Percentiles rank a stretch among this genome's conserved stretches.
These are phyloP conservation scores for Phyllosticta capitalensis DNA, from an alignment of 2,329 filamentous ascomycete species.

Conservation along the genomic window DNA sequence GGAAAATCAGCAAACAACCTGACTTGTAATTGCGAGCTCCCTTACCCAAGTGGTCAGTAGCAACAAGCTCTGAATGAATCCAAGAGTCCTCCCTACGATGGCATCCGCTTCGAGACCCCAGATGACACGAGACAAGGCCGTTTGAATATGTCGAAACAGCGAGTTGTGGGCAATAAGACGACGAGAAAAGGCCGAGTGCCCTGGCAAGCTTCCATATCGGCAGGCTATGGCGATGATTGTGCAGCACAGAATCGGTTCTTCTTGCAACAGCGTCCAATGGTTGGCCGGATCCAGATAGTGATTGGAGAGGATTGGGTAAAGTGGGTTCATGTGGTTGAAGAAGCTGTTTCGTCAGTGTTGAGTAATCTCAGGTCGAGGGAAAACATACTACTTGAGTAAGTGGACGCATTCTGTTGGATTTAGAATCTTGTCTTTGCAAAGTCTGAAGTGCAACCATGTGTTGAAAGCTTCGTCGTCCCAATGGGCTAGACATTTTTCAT, in stretches of 20 bases:
- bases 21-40: no score
- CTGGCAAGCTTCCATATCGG: conserved; percentile 1
- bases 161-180: background rate
- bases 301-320: conserved; percentile 4
- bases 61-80: conserved; percentile 6
- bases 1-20: background rate
- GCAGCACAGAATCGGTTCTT: conserved; percentile 4
- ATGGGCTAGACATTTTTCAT: background rate
- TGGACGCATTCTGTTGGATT: conserved; percentile 3
- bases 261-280: conserved; percentile 1
- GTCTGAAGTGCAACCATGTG: conserved; percentile 6
- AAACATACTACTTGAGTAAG: conserved; percentile 3
- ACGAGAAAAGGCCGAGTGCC: background rate
- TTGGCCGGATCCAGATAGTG: conserved; percentile 5
- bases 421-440: conserved; percentile 4
- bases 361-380: background rate
- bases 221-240: conserved; percentile 2
- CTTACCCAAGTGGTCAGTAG: conserved; percentile 1
- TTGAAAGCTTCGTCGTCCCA: conserved; percentile 1
- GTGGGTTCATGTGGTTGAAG: conserved; percentile 1
- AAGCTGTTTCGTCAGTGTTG: background rate
- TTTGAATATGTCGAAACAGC: conserved; percentile 5
- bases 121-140: background rate
- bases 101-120: conserved; percentile 6
- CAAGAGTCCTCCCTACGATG: background rate